Base-by-base conservation (phyloP, 2,329 filamentous ascomycete genomes). In the Aspergillus jensenii region DNA sequence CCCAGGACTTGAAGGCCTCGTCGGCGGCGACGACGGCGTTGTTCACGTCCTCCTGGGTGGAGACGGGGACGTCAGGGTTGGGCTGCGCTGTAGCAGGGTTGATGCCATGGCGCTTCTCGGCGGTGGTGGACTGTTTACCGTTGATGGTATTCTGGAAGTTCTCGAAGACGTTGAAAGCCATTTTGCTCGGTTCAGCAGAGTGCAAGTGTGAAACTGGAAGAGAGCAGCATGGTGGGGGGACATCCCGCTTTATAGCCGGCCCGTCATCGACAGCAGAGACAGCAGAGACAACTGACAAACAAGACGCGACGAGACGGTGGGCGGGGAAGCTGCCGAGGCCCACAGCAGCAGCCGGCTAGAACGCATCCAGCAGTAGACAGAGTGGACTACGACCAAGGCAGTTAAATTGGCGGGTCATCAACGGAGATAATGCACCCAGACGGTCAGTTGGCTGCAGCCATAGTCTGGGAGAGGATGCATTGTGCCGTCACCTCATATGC, bases 111-210 rank as follows among this genome's bases (percentile, higher is more conserved):
- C 80, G 78, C 12, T 77, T 82, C 55, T 76, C 68, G 27, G 73
- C 63, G 1, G 79, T 81, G n/a, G 74, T 68, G 23, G 74, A 73
- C 58, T 79, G 68, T 69, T 82, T 70, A 58, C 81, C 81, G 61
- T 82, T 76, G 62, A 85, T 78, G 55, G 81, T 75, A 71, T 84
- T 85, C 57, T 76, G 73, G 67, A 82, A 84, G 46, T 74, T 80
- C 3, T 69, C 43, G 67, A 54, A 46, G 41, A 54, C 43, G 41
- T 17, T 12, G 15, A 54, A 54, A 3, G 51, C 5, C 51, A 54
- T 54, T 25, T 54, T 54, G 35, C 5, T 6, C 3, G 33, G 9
- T 35, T 37, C 14, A 9, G 27, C 3, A 21, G 21, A 4, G 8
- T 31, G 27, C 0, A 3, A 31, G 2, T 31, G 27, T 31, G 27